Evolutionary conservation across 2,329 filamentous ascomycete genomes (phyloP).

Genomic region (Aspergillus oerlinghausenensis): DNA sequence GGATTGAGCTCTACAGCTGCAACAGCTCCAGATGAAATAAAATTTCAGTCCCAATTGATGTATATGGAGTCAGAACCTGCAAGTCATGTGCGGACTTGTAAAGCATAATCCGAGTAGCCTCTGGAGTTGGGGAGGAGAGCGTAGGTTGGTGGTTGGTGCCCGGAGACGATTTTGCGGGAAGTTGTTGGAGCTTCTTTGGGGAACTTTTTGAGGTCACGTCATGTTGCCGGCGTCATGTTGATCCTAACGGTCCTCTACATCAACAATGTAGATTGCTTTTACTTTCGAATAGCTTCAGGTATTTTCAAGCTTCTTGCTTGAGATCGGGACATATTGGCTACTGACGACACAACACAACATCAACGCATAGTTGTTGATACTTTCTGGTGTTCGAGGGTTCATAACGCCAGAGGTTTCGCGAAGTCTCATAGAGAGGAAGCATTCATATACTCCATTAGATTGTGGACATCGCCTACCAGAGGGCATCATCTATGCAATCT

Average conservation of each 20-base stretch:
- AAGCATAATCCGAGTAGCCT: not conserved
- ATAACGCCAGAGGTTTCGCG: not conserved
- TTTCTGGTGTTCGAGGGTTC: not conserved
- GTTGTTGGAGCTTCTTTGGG: slow-evolving; percentile 15
- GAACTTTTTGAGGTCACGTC: slow-evolving; percentile 13
- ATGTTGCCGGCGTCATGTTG: slow-evolving; percentile 7
- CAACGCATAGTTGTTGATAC: not conserved
- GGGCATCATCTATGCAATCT: not conserved
- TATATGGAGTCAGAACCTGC: not conserved
- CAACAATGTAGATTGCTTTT: not conserved
- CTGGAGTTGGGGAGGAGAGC: not conserved
- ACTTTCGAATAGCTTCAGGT: no score
- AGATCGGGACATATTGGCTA: not conserved
- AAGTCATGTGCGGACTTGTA: not conserved
- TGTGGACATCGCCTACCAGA: no score
- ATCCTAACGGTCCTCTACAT: not conserved
- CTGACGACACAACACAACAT: not conserved
- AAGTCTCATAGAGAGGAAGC: not conserved
- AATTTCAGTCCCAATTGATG: not conserved
- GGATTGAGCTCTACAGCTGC: not conserved
- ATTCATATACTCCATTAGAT: not conserved
- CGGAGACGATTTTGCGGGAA: slow-evolving; percentile 6
- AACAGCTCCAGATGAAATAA: not conserved
- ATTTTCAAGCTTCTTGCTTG: not conserved
- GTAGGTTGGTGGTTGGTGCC: not conserved